Evolutionary conservation across 345 rosid species (phyloP).

Genomic region (Anacardium occidentale): DNA sequence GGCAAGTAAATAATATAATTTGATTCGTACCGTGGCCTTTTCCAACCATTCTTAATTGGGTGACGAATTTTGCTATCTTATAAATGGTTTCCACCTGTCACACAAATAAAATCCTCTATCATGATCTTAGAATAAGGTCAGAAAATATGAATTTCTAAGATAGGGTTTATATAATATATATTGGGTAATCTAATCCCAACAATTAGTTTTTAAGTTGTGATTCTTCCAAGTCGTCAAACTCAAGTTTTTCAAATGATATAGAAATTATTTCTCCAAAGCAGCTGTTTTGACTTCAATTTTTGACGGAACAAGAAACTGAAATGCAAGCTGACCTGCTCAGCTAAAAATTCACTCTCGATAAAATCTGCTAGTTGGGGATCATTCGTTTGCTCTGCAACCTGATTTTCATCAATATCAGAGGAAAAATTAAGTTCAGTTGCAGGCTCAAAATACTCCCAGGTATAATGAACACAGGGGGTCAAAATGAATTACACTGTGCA

Average conservation of each 20-base stretch:
- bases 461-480: neutral
- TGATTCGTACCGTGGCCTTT: constrained; percentile 71
- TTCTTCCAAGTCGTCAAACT: neutral
- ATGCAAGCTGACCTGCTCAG: constrained; percentile 47
- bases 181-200: too few species aligned
- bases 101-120: neutral
- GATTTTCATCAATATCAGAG: constrained; percentile 8
- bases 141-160: too few species aligned
- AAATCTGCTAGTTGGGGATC: constrained; percentile 53
- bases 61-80: constrained; percentile 58
- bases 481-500: constrained; percentile 42
- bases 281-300: neutral
- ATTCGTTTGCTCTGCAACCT: constrained; percentile 49
- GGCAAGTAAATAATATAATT: neutral
- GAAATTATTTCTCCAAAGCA: neutral
- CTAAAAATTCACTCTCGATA: constrained; percentile 41
- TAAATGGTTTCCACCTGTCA: constrained; percentile 65
- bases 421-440: neutral
- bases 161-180: too few species aligned
- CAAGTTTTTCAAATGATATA: neutral
- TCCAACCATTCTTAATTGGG: constrained; percentile 66
- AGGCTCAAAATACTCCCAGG: neutral
- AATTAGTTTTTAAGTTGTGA: too few species aligned
- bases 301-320: neutral
- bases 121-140: too few species aligned